These are phyloP conservation scores for Chrysoporthe deuterocubensis DNA, from an alignment of 2,329 filamentous ascomycete genomes.

Conservation along the genomic window DNA sequence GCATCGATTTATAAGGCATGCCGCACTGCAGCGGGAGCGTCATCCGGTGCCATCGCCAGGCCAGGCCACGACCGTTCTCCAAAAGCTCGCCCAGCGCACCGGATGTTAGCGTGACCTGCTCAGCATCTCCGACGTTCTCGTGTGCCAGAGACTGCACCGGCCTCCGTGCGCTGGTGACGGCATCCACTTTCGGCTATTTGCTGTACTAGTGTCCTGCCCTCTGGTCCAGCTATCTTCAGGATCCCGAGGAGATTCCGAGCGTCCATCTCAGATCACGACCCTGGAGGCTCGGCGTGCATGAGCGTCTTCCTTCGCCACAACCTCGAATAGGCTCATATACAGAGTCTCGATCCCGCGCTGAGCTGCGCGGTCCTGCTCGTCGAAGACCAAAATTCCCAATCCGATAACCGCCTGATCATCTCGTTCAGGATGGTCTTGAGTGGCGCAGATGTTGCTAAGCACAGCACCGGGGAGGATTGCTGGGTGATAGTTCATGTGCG, in stretches of 20 bases:
- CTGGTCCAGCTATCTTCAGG: neutral
- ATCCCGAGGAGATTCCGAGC: slow-evolving; percentile 1
- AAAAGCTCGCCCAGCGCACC: neutral
- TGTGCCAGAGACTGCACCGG: neutral
- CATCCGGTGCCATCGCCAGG: neutral
- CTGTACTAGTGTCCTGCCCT: neutral
- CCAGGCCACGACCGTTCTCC: neutral
- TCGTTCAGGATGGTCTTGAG: slow-evolving; percentile 47
- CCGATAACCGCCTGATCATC: neutral
- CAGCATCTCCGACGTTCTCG: neutral
- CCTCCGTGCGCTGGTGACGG: slow-evolving; percentile 15
- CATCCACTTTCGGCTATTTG: slow-evolving; percentile 18
- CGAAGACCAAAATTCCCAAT: neutral
- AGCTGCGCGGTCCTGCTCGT: neutral
- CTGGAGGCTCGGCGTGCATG: neutral
- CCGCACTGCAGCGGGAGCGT: neutral
- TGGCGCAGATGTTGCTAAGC: slow-evolving; percentile 64
- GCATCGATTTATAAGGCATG: slow-evolving; percentile 24
- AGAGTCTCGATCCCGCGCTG: neutral
- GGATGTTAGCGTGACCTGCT: neutral
- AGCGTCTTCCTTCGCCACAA: neutral
- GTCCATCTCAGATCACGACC: neutral
- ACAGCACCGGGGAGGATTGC: slow-evolving; percentile 81
- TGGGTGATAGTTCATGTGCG: slow-evolving; percentile 86
- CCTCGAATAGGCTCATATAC: neutral